Conservation (phyloP, 1,284 basidiomycete species). For the Ustilago curta region DNA sequence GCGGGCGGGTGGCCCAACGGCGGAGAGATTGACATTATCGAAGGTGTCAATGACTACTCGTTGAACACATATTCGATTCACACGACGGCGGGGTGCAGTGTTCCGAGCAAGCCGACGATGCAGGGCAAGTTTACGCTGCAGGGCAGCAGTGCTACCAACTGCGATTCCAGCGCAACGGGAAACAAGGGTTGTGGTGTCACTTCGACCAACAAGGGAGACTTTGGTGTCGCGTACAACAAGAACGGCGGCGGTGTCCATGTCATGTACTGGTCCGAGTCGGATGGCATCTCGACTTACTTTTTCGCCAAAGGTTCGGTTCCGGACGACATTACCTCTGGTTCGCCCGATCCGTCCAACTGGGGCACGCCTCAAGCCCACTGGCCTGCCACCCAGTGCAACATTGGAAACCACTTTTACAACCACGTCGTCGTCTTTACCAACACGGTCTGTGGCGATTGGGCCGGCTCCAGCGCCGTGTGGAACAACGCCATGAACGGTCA, state of each 20-base stretch:
- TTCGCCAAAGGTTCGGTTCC: constrained; percentile 73
- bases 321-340: constrained; percentile 68
- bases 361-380: constrained; percentile 74
- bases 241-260: constrained; percentile 74
- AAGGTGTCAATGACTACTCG: constrained; percentile 59
- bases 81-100: constrained; percentile 50
- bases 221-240: constrained; percentile 75
- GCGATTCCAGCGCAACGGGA: constrained; percentile 73
- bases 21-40: constrained; percentile 65
- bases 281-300: constrained; percentile 75
- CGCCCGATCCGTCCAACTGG: constrained; percentile 71
- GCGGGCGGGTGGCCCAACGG: constrained; percentile 56
- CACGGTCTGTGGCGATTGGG: constrained; percentile 56
- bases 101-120: constrained; percentile 31
- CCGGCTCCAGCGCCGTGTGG: constrained; percentile 48
- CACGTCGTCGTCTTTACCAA: constrained; percentile 57
- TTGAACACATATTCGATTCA: constrained; percentile 58
- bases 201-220: constrained; percentile 71
- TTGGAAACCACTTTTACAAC: constrained; percentile 71
- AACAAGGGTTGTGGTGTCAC: constrained; percentile 79
- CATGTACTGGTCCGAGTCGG: constrained; percentile 38
- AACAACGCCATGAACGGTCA: constrained; percentile 50
- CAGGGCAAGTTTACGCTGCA: constrained; percentile 42
- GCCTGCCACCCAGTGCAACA: constrained; percentile 71
- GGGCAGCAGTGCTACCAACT: constrained; percentile 71